Evolutionary conservation across 768 basidiomycete species (phyloP), one percentile per base, ranked within the genome.

Genomic region (Serendipita sp.): DNA sequence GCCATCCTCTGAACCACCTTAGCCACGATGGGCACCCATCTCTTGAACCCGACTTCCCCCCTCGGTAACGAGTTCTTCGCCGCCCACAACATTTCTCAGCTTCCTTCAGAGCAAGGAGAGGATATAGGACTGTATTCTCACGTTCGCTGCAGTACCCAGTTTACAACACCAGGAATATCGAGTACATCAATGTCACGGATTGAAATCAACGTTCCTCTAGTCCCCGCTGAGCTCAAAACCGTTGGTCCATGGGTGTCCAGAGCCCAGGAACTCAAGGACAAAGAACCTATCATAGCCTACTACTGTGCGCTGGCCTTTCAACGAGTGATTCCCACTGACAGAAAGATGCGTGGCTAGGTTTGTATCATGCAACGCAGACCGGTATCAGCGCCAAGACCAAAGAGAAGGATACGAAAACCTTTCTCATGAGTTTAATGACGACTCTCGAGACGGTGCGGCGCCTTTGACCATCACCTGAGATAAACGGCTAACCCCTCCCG

Each of bases 261-360:
- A 60, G 90, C 96, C 0, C 84, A 91, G 65, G 96, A 99, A 73
- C 79, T 97, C 69, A 83, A 80, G 63, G 76, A 76, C 13, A 83
- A 87, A 67, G 93, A 99, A 65, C 89, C 91, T 3, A 78, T 94
- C 63, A 83, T 98, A 71, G 82, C 90, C 3, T 98, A 98, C 72
- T 99, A 95, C 94, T 94, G 95, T 95, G 74, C 68, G 89, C 78
- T 11, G 45, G 45, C n/a, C 38, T 7, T 8, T 63, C 18, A 44
- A 15, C n/a, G 11, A 7, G 38, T 46, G 3, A 28, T 48, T 63
- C 46, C 32, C 35, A 35, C 48, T 36, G 34, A 47, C n/a, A 15
- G 3, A 2, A 63, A 13, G 32, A 44, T 23, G 36, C 54, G 56
- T 51, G 47, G 47, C 73, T n/a, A 94, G 91, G 86, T 76, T 86